Base-by-base conservation (phyloP, 2,329 filamentous ascomycete genomes). In the Clonostachys solani region DNA sequence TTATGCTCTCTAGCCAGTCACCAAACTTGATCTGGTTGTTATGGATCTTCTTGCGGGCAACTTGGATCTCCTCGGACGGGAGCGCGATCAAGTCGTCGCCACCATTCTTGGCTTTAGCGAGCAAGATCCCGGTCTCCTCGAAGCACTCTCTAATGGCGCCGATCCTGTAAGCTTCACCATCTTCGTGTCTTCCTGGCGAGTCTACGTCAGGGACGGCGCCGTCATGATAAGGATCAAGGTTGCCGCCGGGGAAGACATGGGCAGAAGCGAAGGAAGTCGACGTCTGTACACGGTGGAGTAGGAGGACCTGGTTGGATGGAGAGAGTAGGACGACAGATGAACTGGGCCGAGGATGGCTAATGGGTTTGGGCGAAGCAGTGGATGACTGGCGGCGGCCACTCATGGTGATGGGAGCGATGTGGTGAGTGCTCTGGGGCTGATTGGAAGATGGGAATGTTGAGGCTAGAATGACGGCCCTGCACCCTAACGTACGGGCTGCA, bases 201-300 rank as follows among this genome's bases (percentile, higher is more conserved):
- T 74, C 74, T 0, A 61, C 56, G 1, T 52, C 52, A 0, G 77
- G 74, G 2, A 81, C 63, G 0, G 54, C 54, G 4, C 88, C 91
- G 56, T 97, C 92, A 58, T 96, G 89, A 17, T 80, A 79, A 1
- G 80, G 66, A 12, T 90, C 86, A 18, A 96, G 76, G 57, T 91
- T 91, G 6, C 94, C 94, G 34, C 94, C 94, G 0, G 94, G 92
- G 56, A 99, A 99, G 50, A 99, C 94, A 61, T 97, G 91, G 0
- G 92, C 94, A 0, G 89, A 92, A 5, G 92, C 81, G 60, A 96
- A 97, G 4, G 91, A 87, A 2, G 81, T 83, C 0, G 89, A 94
- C 2, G 86, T 90, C 53, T 85, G 78, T 4, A 95, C 89, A 52
- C 94, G 85, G 64, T 91, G 91, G 9, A 97, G 81, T 16, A 97